Evolutionary conservation across 2,329 filamentous ascomycete genomes (phyloP), one percentile per base, ranked within the genome.

Genomic region (Metarhizium robertsii): DNA sequence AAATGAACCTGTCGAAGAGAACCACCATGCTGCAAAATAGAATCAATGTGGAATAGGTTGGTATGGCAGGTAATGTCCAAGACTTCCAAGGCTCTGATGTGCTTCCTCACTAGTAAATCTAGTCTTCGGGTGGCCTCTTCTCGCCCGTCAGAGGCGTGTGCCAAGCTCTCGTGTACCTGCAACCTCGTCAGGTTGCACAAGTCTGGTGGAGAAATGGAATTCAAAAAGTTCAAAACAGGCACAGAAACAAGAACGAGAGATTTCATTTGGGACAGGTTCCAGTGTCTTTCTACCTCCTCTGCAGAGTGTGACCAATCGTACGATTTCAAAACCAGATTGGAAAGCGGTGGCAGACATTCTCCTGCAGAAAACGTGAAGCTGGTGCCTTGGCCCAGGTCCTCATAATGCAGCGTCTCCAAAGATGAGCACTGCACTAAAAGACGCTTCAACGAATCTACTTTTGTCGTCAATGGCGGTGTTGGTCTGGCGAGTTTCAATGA

Each of bases 241-340:
- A 79, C 73, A 30, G 73, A 72, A 30, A 74, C 59, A 38, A 79
- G 66, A 34, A 70, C 64, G 7, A 79, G 67, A 2, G 65, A 69
- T 25, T 66, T 62, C 32, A 79, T 67, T n/a, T 59, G 59, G 4
- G 73, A 73, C 57, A 79, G 72, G 60, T 78, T 69, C 76, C 76
- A 79, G 55, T 79, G 74, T 18, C 57, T 59, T 1, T 55, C 59
- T 5, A 76, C 74, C 4, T 71, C 70, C 2, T 68, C 64, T 0
- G 60, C 50, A 1, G 64, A 64, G 58, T 79, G 77, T 10, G 69
- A 65, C 77, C 77, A 79, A 64, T 79, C 73, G 58, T 80, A 79
- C 2, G 73, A 77, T 51, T 69, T 70, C 42, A 80, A 63, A 1
- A 62, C 64, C 3, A 79, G 64, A 7, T 74, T 69, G 20, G 60